phyloP scores from a whole-genome alignment of 306 rosid genomes.

The Trifolium repens region DNA sequence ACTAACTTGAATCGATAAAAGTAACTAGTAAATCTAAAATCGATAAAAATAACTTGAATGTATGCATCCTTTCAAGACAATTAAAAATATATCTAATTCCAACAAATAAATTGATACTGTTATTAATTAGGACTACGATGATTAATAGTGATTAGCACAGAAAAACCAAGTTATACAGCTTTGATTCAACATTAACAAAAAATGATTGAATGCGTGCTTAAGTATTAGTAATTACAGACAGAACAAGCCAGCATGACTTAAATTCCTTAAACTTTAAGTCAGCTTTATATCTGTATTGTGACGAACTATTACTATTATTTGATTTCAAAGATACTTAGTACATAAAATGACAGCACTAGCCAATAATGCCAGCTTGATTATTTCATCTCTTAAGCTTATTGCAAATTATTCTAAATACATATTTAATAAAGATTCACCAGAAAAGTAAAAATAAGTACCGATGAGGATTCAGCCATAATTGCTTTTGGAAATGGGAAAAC shows the following conservation, averaged over 20 bases:
- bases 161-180: not conserved
- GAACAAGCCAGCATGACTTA: not conserved
- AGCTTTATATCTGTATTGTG: not conserved
- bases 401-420: slow-evolving; percentile 22
- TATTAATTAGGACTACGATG: not conserved
- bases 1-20: no score
- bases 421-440: not conserved
- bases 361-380: slow-evolving; percentile 29
- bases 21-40: not conserved
- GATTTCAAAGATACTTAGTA: not conserved
- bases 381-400: slow-evolving; percentile 19
- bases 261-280: not conserved
- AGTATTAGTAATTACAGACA: not conserved
- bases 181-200: not conserved
- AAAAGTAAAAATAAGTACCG: slow-evolving; percentile 1
- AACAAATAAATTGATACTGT: not conserved
- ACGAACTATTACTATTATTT: not conserved
- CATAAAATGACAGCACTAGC: slow-evolving; percentile 23
- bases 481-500: not conserved
- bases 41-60: not conserved
- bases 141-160: not conserved
- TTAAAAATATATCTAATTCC: not conserved
- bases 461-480: slow-evolving; percentile 6
- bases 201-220: not conserved
- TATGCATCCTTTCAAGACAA: slow-evolving; percentile 17